phyloP scores from a whole-genome alignment of 1,284 basidiomycete species.

The Melampsora allii-populina region DNA sequence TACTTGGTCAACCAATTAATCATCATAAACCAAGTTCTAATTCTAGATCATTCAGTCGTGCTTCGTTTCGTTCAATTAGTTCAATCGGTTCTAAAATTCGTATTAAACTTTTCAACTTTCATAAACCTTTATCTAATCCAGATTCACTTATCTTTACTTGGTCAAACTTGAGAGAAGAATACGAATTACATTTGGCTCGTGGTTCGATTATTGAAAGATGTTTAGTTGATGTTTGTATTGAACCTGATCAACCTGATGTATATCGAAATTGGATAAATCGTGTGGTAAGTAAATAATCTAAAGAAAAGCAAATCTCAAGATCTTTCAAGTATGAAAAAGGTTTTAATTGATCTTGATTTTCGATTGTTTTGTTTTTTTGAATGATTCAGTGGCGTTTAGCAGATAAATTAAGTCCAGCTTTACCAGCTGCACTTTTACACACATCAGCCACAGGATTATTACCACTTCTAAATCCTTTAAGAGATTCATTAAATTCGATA shows the following conservation, averaged over 20 bases:
- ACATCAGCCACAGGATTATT: conserved; percentile 22
- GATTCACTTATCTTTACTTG: conserved; percentile 2
- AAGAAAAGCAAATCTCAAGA: too few species aligned
- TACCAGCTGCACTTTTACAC: conserved; percentile 29
- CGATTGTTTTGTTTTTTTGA: background rate
- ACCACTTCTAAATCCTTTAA: conserved; percentile 22
- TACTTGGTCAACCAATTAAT: background rate
- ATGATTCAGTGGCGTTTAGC: conserved; percentile 39
- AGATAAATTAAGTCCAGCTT: conserved; percentile 29
- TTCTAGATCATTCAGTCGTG: conserved; percentile 26
- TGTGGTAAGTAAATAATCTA: conserved; percentile 4
- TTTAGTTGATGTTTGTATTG: conserved; percentile 33
- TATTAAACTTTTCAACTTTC: conserved; percentile 4
- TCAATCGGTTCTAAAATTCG: conserved; percentile 13
- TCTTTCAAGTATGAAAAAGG: background rate
- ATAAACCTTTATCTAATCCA: background rate
- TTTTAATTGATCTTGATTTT: background rate
- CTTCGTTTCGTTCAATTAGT: conserved; percentile 28
- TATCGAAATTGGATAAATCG: conserved; percentile 22
- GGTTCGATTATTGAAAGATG: conserved; percentile 40
- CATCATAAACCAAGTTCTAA: background rate
- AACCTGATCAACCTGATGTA: conserved; percentile 4
- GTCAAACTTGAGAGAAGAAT: conserved; percentile 21
- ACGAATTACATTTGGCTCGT: conserved; percentile 26
- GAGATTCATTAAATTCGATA: conserved; percentile 4